These are phyloP conservation scores for Gelatoporia subvermispora DNA, from an alignment of 768 basidiomycete species.

Conservation along the genomic window DNA sequence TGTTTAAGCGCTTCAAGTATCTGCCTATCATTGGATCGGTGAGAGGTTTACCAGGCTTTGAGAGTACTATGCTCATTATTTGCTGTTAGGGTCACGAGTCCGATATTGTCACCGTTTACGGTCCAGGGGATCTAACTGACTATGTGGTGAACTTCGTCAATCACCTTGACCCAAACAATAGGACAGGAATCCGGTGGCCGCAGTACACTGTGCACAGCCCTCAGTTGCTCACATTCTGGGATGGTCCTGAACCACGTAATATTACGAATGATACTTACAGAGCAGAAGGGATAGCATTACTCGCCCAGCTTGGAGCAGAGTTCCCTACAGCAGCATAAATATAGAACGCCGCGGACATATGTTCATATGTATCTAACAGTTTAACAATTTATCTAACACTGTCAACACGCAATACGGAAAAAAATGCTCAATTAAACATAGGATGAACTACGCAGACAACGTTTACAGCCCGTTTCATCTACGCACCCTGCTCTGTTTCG, in stretches of 20 bases:
- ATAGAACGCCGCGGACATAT: too few relatives aligned
- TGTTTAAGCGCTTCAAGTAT: conserved; percentile 6
- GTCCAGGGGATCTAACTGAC: conserved; percentile 39
- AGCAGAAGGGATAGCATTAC: conserved; percentile 8
- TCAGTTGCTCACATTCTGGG: conserved; percentile 12
- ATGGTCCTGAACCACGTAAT: conserved; percentile 6
- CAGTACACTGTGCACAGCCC: conserved; percentile 8
- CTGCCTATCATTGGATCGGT: conserved; percentile 6
- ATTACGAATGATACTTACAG: conserved; percentile 15
- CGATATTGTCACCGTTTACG: conserved; percentile 40
- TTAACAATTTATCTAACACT: too few relatives aligned
- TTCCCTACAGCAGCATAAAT: conserved; percentile 5
- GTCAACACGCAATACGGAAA: too few relatives aligned
- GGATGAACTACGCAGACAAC: too few relatives aligned
- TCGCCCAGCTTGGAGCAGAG: conserved; percentile 11
- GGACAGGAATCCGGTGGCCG: conserved; percentile 12
- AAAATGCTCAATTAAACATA: too few relatives aligned
- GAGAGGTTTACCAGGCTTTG: neutral
- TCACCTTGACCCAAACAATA: conserved; percentile 39
- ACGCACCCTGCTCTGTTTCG: too few relatives aligned
- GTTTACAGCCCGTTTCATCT: too few relatives aligned
- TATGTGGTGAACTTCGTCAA: conserved; percentile 41
- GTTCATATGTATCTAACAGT: too few relatives aligned
- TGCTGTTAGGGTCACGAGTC: conserved; percentile 35
- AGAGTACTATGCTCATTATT: neutral